Conservation (phyloP, 2,329 filamentous ascomycete species). For the Pyricularia pennisetigena region DNA sequence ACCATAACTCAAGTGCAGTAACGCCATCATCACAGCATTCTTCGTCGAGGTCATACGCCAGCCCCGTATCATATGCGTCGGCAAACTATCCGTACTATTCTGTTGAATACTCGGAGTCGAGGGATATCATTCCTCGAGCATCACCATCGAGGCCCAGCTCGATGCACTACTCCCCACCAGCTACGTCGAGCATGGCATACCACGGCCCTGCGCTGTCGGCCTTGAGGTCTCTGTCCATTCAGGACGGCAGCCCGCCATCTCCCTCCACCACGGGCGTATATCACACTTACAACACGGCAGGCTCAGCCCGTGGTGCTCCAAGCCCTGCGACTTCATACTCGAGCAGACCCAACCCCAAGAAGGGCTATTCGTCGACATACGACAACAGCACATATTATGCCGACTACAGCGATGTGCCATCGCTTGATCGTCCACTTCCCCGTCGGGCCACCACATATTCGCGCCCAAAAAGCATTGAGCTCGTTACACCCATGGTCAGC, state of each 20-base stretch:
- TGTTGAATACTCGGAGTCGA: conserved; percentile 37
- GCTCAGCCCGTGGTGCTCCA: conserved; percentile 30
- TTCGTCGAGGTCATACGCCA: conserved; percentile 15
- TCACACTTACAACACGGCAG: conserved; percentile 25
- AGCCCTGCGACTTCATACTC: conserved; percentile 45
- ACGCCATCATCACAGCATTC: conserved; percentile 12
- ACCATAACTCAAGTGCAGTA: conserved; percentile 29
- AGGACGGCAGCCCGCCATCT: conserved; percentile 45
- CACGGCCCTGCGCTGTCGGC: conserved; percentile 42
- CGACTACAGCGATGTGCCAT: conserved; percentile 25
- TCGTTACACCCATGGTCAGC: conserved; percentile 49
- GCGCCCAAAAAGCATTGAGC: conserved; percentile 52
- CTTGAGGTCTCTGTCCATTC: conserved; percentile 42
- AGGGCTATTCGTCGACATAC: conserved; percentile 42
- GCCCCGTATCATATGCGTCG: conserved; percentile 13
- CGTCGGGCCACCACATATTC: conserved; percentile 44
- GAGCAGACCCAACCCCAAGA: conserved; percentile 22
- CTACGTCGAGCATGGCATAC: conserved; percentile 31
- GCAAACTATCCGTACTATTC: conserved; percentile 34
- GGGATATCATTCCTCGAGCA: conserved; percentile 54
- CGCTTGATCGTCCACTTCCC: conserved; percentile 46
- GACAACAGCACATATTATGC: conserved; percentile 31
- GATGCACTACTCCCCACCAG: conserved; percentile 44
- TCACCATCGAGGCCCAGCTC: conserved; percentile 51
- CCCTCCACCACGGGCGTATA: conserved; percentile 27